phyloP scores from a whole-genome alignment of 1,139 yeast species.

The Scheffersomyces insectosa region DNA sequence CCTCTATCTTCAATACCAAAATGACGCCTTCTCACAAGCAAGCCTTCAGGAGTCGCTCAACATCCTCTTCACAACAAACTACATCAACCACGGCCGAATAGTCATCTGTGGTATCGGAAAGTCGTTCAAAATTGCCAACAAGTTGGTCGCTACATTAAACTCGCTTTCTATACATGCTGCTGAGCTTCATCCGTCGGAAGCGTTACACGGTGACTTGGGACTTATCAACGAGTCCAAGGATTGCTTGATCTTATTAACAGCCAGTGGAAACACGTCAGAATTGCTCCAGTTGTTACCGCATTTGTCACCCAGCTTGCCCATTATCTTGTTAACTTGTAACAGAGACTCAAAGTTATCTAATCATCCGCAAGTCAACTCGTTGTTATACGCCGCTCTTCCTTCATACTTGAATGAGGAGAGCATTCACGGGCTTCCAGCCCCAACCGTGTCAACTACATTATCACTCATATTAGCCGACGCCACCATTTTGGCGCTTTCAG shows the following conservation, averaged over 20 bases:
- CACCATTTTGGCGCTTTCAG: conserved; percentile 69
- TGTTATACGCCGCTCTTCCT: conserved; percentile 67
- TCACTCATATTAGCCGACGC: conserved; percentile 80
- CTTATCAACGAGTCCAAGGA: conserved; percentile 59
- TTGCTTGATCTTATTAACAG: conserved; percentile 66
- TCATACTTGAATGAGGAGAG: conserved; percentile 55
- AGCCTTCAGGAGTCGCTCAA: conserved; percentile 53
- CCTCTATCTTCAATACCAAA: conserved; percentile 30
- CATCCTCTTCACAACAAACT: conserved; percentile 50
- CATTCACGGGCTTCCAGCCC: conserved; percentile 85
- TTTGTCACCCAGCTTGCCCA: conserved; percentile 52
- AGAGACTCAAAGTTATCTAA: conserved; percentile 47
- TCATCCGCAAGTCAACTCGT: conserved; percentile 46
- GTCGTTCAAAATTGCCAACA: conserved; percentile 74
- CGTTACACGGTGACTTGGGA: conserved; percentile 90
- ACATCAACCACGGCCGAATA: conserved; percentile 59
- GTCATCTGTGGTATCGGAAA: conserved; percentile 84
- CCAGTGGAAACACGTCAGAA: conserved; percentile 86
- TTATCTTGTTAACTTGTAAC: conserved; percentile 65
- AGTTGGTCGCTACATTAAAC: conserved; percentile 78
- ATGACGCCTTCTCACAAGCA: conserved; percentile 44
- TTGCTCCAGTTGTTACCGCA: conserved; percentile 61
- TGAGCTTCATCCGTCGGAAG: conserved; percentile 79
- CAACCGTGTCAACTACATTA: conserved; percentile 81
- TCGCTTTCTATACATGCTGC: conserved; percentile 73